Base-by-base conservation (phyloP, 345 rosid genomes). In the Rhodamnia rubescens region DNA sequence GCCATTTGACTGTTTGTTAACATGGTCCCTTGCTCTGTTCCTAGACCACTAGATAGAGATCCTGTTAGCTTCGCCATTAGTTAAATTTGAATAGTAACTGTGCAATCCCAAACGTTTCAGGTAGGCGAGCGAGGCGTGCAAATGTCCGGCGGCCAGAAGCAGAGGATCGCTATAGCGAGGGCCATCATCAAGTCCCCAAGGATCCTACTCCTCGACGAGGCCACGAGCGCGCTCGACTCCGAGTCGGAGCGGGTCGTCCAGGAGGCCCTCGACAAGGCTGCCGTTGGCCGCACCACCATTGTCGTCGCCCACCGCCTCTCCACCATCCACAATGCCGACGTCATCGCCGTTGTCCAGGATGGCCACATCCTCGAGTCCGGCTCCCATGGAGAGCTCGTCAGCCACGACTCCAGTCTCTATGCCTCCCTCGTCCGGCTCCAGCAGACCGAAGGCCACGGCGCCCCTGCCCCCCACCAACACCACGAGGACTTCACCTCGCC, bases 131-230 rank as follows among this genome's bases (percentile, higher is more conserved):
- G 95, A 57, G 98, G 98, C 29, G 92, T 93, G 85, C 96, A 95
- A 82, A 91, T 95, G 93, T 95, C 98, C 12, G 98, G 98, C 81
- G 98, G 98, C 40, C 97, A 95, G 56, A 95, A 95, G 88, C 96
- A 95, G 69, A 92, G 97, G 84, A 95, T 95, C 5, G 96, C 96
- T 42, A 94, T 94, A 9, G 98, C 98, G 0, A 86, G 96, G 84
- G 96, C 98, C 6, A 88, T 94, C n/a, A 94, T 94, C 86, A 95
- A 92, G 89, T 89, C 94, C 18, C 98, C 98, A 0, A 89, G 86
- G 36, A 91, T 94, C 86, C 95, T 95, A 57, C 93, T 95, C 81
- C 90, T 95, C 0, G 97, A 95, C 47, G 98, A 94, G 90, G 98
- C 98, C 74, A 95, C 97, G 21, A 95, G 98, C 47, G 98, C 98